A percentile compares a stretch with the other conserved stretches of the same genome.
These are phyloP conservation scores for Sonneratia alba DNA, from an alignment of 345 rosid genomes.

Conservation along the genomic window DNA sequence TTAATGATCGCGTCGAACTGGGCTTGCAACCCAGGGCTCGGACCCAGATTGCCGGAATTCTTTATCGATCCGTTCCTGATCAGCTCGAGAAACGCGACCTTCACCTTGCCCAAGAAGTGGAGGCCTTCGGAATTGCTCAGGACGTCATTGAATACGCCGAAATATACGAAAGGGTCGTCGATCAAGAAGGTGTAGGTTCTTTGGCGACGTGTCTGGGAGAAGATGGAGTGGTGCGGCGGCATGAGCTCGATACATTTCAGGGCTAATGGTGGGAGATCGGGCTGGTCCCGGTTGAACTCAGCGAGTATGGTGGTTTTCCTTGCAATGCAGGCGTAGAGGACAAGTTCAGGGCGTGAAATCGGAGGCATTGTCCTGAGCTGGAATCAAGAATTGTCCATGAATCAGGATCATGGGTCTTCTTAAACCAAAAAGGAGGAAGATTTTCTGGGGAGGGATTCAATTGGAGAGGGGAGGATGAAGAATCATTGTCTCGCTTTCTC, in stretches of 20 bases:
- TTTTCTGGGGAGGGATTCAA: no score
- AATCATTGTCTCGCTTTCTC: no score
- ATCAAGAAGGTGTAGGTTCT: conserved; percentile 54
- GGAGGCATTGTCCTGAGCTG: no score
- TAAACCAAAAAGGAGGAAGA: no score
- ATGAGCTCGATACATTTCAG: conserved; percentile 48
- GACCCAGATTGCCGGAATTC: conserved; percentile 20
- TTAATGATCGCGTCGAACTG: conserved; percentile 39
- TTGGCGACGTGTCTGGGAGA: conserved; percentile 50
- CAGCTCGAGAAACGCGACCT: conserved; percentile 34
- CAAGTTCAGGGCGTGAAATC: conserved; percentile 20
- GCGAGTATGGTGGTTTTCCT: conserved; percentile 52
- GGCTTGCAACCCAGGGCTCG: conserved; percentile 38
- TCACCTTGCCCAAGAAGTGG: conserved; percentile 47
- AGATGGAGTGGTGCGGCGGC: conserved; percentile 60
- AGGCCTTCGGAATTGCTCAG: conserved; percentile 37
- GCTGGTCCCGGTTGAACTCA: conserved; percentile 36
- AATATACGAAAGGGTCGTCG: conserved; percentile 45
- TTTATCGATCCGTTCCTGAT: conserved; percentile 17
- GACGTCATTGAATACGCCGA: conserved; percentile 36
- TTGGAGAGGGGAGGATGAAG: no score
- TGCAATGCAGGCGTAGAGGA: conserved; percentile 61
- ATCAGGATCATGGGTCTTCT: no score
- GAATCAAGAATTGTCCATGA: no score
- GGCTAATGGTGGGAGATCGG: conserved; percentile 46